These are phyloP conservation scores for Ilex asprella DNA, from an alignment of 257 asterid species.

Conservation along the genomic window DNA sequence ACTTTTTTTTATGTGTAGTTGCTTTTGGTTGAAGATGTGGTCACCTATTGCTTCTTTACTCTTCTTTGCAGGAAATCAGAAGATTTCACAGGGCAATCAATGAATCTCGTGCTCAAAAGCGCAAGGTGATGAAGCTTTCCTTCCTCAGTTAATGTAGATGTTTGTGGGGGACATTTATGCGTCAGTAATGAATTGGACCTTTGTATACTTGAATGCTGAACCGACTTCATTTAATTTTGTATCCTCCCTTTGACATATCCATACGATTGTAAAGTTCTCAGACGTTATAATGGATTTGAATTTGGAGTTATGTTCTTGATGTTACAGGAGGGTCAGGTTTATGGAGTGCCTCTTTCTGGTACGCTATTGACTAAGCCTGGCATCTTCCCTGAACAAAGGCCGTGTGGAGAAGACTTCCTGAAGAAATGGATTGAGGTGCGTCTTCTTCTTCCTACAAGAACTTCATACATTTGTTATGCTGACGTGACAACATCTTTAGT, in stretches of 20 bases:
- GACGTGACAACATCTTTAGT: constrained; percentile 6
- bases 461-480: constrained; percentile 14
- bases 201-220: constrained; percentile 4
- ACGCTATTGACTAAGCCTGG: constrained; percentile 64
- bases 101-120: constrained; percentile 89
- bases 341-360: constrained; percentile 95
- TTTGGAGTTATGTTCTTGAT: constrained; percentile 10
- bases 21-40: background rate
- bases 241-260: background rate
- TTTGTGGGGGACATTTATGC: constrained; percentile 8
- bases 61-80: constrained; percentile 68
- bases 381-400: constrained; percentile 82
- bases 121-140: constrained; percentile 59
- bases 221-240: constrained; percentile 5
- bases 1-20: too few relatives aligned
- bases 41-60: constrained; percentile 4
- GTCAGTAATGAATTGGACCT: constrained; percentile 6
- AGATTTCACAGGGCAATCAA: constrained; percentile 90
- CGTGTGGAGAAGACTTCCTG: constrained; percentile 87
- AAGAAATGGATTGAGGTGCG: constrained; percentile 99
- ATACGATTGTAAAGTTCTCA: background rate
- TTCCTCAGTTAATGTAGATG: constrained; percentile 14
- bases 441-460: constrained; percentile 14
- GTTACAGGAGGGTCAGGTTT: constrained; percentile 94
- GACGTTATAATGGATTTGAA: constrained; percentile 6